Conservation (phyloP, 2,329 filamentous ascomycete genomes). For the Neopestalotiopsis clavispora region DNA sequence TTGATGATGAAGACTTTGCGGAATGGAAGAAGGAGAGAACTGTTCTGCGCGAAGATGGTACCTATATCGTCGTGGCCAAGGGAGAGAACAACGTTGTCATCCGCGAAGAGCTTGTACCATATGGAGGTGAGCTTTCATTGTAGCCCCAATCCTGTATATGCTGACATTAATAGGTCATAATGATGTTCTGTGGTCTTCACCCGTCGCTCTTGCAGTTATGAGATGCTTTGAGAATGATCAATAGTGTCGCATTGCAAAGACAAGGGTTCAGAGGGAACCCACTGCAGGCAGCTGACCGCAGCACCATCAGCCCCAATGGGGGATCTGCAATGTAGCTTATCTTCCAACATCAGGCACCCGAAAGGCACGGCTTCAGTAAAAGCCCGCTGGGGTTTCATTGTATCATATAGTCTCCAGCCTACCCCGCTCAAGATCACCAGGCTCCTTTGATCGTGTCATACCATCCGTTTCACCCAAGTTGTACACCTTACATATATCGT, state of each 20-base stretch:
- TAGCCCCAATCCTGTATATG: neutral
- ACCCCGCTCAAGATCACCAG: too few species aligned
- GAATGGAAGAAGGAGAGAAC: conserved; percentile 53
- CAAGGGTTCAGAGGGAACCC: too few species aligned
- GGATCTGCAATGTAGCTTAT: too few species aligned
- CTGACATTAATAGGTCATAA: conserved; percentile 65
- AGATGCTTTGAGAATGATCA: conserved; percentile 57
- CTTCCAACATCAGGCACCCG: too few species aligned
- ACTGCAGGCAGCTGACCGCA: too few species aligned
- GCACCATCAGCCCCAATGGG: too few species aligned
- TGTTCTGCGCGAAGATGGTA: conserved; percentile 46
- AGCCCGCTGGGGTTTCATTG: too few species aligned
- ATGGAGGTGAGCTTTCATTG: conserved; percentile 52
- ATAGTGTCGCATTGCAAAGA: neutral
- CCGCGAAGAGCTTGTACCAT: conserved; percentile 58
- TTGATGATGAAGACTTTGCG: conserved; percentile 44
- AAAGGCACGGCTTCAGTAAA: too few species aligned
- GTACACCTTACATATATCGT: too few species aligned
- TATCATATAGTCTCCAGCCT: too few species aligned
- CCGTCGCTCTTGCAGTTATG: conserved; percentile 68
- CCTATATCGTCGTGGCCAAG: conserved; percentile 53
- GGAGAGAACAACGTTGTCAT: conserved; percentile 52
- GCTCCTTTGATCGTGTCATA: too few species aligned
- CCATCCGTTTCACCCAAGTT: too few species aligned
- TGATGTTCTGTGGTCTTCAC: conserved; percentile 67